Evolutionary conservation across 2,329 filamentous ascomycete species (phyloP), one percentile per base, ranked within the genome.

Genomic region (Curvularia hawaiiensis): DNA sequence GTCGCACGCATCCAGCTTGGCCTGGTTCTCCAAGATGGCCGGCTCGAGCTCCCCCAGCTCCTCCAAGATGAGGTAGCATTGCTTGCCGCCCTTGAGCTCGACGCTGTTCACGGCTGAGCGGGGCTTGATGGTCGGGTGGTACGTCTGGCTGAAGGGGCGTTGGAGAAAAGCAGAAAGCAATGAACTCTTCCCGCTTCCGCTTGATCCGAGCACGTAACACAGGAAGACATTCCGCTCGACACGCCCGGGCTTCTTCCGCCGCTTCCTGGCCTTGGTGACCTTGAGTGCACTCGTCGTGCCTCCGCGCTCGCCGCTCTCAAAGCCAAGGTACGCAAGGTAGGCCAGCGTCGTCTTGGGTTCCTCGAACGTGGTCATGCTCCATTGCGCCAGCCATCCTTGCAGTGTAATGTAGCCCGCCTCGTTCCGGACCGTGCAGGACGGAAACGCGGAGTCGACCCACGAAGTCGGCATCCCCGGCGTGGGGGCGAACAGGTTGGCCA

Each of bases 331-430:
- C 3, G 95, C 95, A 2, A 99, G 86, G 74, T 99, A 99, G 67
- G 96, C 93, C 4, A 99, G 83, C 0, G 95, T 98, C 0, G 92
- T 97, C 73, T 95, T 96, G 12, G 95, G 94, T 55, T 96, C 93
- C 59, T 96, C 87, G 69, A 98, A 99, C 0, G 95, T 99, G 0
- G 95, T 99, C 95, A 99, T 99, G 74, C 93, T 97, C 95, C 95
- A 99, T 70, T 99, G 95, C 4, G 95, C 95, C 38, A 99, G 85
- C 95, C 95, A 99, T 2, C 95, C 95, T 76, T 99, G 95, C 4
- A 99, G 82, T 1, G 95, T 99, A 60, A 99, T 93, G 74, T 98
- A 87, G 0, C 95, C 95, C 9, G 91, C 92, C 77, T 99, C 95
- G 72, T 97, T 98, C 41, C 92, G 89, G 18, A 98, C 94, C 0